Conservation (phyloP, 176 grass and related monocot genomes). For the Cocos nucifera region DNA sequence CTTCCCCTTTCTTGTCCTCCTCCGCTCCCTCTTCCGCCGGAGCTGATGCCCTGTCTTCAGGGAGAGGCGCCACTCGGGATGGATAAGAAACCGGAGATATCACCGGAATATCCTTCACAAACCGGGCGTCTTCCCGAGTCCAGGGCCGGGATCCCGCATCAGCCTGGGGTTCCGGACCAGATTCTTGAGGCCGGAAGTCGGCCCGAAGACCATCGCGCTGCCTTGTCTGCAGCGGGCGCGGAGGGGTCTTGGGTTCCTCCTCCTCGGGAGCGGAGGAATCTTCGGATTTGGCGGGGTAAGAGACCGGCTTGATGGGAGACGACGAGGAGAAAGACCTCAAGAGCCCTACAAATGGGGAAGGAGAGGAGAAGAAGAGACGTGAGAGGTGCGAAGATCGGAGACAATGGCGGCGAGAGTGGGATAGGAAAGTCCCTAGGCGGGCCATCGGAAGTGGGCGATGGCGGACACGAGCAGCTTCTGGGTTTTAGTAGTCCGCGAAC, state of each 20-base stretch:
- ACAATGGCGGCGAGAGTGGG: conserved; percentile 17
- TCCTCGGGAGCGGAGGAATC: conserved; percentile 16
- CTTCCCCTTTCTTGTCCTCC: conserved; percentile 12
- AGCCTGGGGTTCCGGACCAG: background rate
- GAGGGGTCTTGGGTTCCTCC: conserved; percentile 2
- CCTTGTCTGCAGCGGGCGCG: background rate
- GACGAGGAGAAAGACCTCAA: conserved; percentile 16
- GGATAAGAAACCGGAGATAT: conserved; percentile 66
- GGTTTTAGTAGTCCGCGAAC: too few species aligned
- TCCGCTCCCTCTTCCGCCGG: conserved; percentile 6
- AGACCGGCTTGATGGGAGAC: conserved; percentile 55
- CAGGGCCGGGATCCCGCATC: conserved; percentile 25
- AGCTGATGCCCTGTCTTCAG: conserved; percentile 30
- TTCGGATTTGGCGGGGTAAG: conserved; percentile 52
- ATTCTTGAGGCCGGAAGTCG: too few species aligned
- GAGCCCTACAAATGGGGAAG: conserved; percentile 10
- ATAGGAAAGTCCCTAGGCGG: conserved; percentile 52
- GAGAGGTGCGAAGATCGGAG: conserved; percentile 19
- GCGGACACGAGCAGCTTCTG: background rate
- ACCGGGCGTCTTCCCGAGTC: conserved; percentile 61
- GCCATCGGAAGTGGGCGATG: conserved; percentile 39
- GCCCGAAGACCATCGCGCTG: background rate
- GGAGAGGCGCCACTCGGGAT: conserved; percentile 63
- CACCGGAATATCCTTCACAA: conserved; percentile 44
- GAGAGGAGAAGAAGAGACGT: conserved; percentile 26